Conservation (phyloP, 768 basidiomycete species). For the Kwoniella heveanensis region DNA sequence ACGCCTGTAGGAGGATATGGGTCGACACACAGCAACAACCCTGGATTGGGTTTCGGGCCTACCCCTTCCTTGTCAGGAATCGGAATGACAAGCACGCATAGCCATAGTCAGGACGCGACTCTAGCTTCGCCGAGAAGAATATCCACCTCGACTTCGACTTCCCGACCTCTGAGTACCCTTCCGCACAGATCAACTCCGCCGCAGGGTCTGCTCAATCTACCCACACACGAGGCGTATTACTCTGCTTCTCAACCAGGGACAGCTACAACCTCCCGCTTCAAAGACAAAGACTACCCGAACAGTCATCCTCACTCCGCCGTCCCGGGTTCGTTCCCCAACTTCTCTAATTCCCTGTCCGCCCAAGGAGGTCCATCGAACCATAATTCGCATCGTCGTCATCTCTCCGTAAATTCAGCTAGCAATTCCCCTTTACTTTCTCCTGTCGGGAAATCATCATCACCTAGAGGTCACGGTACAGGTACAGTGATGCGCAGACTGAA, state of each 20-base stretch:
- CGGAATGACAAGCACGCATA: slow-evolving; percentile 7
- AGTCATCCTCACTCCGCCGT: background rate
- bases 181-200: slow-evolving; percentile 13
- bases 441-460: background rate
- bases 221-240: slow-evolving; percentile 45
- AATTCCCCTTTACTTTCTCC: slow-evolving; percentile 20
- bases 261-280: slow-evolving; percentile 38
- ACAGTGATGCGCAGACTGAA: slow-evolving; percentile 33
- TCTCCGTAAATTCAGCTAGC: slow-evolving; percentile 21
- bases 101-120: slow-evolving; percentile 23
- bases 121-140: slow-evolving; percentile 42
- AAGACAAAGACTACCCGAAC: slow-evolving; percentile 14
- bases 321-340: background rate
- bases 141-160: slow-evolving; percentile 35
- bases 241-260: slow-evolving; percentile 37
- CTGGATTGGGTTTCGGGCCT: slow-evolving; percentile 22
- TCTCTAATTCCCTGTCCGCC: slow-evolving; percentile 4
- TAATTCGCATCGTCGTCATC: slow-evolving; percentile 21
- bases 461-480: slow-evolving; percentile 8
- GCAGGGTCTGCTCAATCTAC: slow-evolving; percentile 24
- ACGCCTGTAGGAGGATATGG: slow-evolving; percentile 28
- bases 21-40: slow-evolving; percentile 13
- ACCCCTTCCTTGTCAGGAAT: slow-evolving; percentile 8
- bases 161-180: background rate
- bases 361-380: background rate